Conservation (phyloP, 2,329 filamentous ascomycete genomes). For the Boeremia exigua region DNA sequence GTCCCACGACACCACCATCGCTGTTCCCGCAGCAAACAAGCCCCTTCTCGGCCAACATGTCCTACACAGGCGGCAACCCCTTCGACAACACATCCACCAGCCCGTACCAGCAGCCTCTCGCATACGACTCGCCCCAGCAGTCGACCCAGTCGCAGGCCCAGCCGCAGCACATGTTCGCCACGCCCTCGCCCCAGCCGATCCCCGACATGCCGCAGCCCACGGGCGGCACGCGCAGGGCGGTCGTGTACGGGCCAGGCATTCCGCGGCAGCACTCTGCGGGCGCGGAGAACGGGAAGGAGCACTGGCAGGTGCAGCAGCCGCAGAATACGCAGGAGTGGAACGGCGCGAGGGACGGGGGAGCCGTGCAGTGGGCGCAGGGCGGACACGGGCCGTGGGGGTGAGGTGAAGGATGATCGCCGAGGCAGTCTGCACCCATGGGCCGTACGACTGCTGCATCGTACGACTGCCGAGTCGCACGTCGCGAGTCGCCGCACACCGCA, state of each 20-base stretch:
- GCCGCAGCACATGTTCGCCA: constrained; percentile 26
- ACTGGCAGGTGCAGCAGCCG: not conserved
- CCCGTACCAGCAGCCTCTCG: constrained; percentile 20
- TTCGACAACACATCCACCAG: constrained; percentile 26
- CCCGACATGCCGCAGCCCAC: constrained; percentile 43
- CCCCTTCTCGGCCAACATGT: constrained; percentile 38
- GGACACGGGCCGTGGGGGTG: too few species aligned
- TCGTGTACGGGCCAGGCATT: constrained; percentile 39
- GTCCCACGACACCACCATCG: constrained; percentile 40
- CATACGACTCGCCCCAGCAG: constrained; percentile 22
- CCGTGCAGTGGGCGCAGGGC: too few species aligned
- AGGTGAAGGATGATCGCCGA: too few species aligned
- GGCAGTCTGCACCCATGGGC: too few species aligned
- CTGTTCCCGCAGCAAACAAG: constrained; percentile 36
- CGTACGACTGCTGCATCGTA: too few species aligned
- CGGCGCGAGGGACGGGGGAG: too few species aligned
- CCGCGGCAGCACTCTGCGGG: constrained; percentile 14
- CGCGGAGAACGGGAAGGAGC: constrained; percentile 4
- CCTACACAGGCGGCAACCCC: constrained; percentile 33
- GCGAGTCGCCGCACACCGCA: too few species aligned
- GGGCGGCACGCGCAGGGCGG: constrained; percentile 39
- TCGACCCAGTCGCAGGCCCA: constrained; percentile 1
- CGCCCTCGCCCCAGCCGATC: constrained; percentile 37
- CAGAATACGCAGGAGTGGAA: too few species aligned
- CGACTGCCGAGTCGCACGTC: too few species aligned